Percentiles rank a stretch among this genome's conserved stretches.
These are phyloP conservation scores for Marasmius oreades DNA, from an alignment of 1,284 basidiomycete genomes.

Conservation along the genomic window DNA sequence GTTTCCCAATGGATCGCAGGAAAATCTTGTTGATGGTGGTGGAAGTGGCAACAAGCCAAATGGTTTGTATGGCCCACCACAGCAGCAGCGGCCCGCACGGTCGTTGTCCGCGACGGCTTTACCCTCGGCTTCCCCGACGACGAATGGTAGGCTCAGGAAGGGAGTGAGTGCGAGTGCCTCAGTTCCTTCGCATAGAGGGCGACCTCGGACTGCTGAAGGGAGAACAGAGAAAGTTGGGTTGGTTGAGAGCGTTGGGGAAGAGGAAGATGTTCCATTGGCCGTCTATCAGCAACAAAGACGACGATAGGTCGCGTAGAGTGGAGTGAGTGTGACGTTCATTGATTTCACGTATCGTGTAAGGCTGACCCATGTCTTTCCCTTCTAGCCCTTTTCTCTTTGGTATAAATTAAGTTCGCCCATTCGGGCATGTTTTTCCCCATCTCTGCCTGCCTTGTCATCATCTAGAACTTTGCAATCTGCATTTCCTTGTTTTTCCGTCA, in stretches of 20 bases:
- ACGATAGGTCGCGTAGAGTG: constrained; percentile 27
- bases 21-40: constrained; percentile 25
- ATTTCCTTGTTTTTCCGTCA: background rate
- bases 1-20: constrained; percentile 27
- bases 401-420: background rate
- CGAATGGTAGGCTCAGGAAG: constrained; percentile 61
- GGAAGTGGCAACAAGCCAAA: constrained; percentile 32
- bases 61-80: background rate
- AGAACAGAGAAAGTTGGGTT: constrained; percentile 17
- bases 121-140: constrained; percentile 34
- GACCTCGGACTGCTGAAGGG: constrained; percentile 38
- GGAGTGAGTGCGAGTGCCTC: constrained; percentile 62
- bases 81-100: constrained; percentile 36
- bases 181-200: constrained; percentile 31
- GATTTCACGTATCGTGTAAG: background rate
- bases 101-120: constrained; percentile 65
- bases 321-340: background rate
- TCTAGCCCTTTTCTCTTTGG: background rate
- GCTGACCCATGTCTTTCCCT: background rate
- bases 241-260: constrained; percentile 42
- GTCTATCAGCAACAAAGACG: constrained; percentile 72
- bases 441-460: background rate
- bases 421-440: background rate
- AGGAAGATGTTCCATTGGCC: constrained; percentile 75
- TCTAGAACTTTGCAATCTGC: constrained; percentile 5